Evolutionary conservation across 2,329 filamentous ascomycete species (phyloP).

Genomic region (Hypoxylon sp.): DNA sequence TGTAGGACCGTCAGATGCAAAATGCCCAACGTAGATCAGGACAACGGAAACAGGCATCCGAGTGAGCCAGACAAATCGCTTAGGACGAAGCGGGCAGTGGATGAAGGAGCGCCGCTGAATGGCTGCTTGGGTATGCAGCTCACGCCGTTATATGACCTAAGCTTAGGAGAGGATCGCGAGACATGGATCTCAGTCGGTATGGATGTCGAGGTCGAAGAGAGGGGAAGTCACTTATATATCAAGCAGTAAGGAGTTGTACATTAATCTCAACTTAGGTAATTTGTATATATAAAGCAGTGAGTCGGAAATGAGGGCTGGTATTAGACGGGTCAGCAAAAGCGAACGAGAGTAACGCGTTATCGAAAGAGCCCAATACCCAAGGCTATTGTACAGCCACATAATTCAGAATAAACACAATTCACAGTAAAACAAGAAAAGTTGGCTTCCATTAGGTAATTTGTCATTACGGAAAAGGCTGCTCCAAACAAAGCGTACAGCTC

Average conservation of each 20-base stretch:
- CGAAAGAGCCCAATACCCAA: not conserved
- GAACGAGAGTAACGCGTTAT: conserved; percentile 1
- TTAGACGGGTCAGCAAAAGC: not conserved
- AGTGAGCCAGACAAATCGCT: conserved; percentile 67
- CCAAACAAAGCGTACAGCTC: no score
- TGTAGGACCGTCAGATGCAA: conserved; percentile 75
- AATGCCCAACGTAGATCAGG: conserved; percentile 74
- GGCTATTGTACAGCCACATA: not conserved
- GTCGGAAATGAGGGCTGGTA: no score
- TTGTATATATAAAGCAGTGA: no score
- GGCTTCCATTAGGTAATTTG: conserved; percentile 8
- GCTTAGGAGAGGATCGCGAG: conserved; percentile 45
- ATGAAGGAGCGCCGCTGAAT: conserved; percentile 63
- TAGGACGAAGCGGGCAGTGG: conserved; percentile 66
- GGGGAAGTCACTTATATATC: conserved; percentile 56
- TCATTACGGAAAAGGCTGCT: conserved; percentile 20
- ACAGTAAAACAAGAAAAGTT: conserved; percentile 2
- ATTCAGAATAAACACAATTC: conserved; percentile 5
- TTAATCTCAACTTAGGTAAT: no score
- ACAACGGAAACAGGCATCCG: conserved; percentile 63
- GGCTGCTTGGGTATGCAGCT: conserved; percentile 74
- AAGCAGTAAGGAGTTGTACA: conserved; percentile 45
- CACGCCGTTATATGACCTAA: conserved; percentile 60
- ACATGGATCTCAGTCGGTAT: conserved; percentile 65
- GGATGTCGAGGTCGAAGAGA: conserved; percentile 58